phyloP scores from a whole-genome alignment of 148 eudicot species.

The Rhododendron molle region DNA sequence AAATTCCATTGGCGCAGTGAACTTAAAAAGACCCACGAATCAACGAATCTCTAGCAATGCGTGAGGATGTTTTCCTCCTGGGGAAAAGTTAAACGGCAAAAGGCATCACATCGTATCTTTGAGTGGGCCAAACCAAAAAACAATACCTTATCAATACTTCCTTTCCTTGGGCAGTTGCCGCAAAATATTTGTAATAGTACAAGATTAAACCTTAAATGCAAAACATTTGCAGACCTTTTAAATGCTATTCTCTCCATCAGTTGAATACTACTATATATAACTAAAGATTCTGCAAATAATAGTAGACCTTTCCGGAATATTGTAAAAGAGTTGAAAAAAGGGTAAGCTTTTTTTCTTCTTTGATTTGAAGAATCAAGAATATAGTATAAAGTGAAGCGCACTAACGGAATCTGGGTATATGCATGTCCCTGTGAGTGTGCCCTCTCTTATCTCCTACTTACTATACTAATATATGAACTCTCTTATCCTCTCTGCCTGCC shows the following conservation, averaged over 20 bases:
- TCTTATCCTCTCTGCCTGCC: background rate
- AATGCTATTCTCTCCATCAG: background rate
- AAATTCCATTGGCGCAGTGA: background rate
- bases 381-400: background rate
- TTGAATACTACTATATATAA: background rate
- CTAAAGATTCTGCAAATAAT: background rate
- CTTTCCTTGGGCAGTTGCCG: background rate
- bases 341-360: background rate
- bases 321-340: background rate
- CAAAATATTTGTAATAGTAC: background rate
- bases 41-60: background rate
- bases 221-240: background rate
- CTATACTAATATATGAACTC: background rate
- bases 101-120: background rate
- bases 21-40: background rate
- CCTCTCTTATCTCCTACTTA: background rate
- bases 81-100: background rate
- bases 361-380: background rate
- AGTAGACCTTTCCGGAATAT: background rate
- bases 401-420: background rate
- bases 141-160: background rate
- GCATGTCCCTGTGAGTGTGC: background rate
- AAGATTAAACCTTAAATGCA: background rate
- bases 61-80: background rate
- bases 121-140: background rate